These are phyloP conservation scores for Talaromyces adpressus DNA, from an alignment of 495 filamentous ascomycete species.

Conservation along the genomic window DNA sequence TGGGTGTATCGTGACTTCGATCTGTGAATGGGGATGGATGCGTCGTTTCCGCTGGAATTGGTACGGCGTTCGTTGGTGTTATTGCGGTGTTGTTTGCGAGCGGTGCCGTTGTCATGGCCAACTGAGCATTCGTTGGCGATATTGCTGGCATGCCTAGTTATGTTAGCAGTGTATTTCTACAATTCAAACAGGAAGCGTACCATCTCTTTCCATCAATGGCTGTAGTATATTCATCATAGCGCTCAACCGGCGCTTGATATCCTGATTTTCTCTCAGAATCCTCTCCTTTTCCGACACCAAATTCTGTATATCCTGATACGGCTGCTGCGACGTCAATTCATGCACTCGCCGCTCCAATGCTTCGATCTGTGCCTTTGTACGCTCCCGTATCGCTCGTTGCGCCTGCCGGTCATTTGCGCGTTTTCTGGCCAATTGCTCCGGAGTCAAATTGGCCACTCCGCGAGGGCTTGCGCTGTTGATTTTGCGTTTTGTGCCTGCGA, in stretches of 20 bases:
- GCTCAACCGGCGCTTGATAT: slow-evolving; percentile 55
- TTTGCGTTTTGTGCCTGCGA: slow-evolving; percentile 40
- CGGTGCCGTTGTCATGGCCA: background rate
- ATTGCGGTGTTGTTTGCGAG: background rate
- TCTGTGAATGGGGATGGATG: slow-evolving; percentile 6
- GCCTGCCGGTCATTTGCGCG: slow-evolving; percentile 85
- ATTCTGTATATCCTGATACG: slow-evolving; percentile 70
- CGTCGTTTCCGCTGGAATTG: background rate
- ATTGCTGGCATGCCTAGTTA: background rate
- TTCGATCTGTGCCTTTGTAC: slow-evolving; percentile 78
- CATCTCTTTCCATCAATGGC: slow-evolving; percentile 39
- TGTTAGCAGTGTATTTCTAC: background rate
- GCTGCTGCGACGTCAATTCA: slow-evolving; percentile 67
- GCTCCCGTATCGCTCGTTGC: slow-evolving; percentile 75
- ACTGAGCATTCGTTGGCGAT: background rate
- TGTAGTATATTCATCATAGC: slow-evolving; percentile 58
- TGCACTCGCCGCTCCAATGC: slow-evolving; percentile 62
- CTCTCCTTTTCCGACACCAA: slow-evolving; percentile 62
- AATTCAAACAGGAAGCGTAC: background rate
- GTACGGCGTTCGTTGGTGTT: background rate
- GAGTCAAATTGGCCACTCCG: slow-evolving; percentile 65
- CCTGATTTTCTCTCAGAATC: slow-evolving; percentile 62
- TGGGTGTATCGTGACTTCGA: slow-evolving; percentile 2
- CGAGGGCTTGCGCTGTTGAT: slow-evolving; percentile 48
- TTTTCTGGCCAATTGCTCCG: slow-evolving; percentile 69